A percentile compares a stretch with the other conserved stretches of the same genome.
Evolutionary conservation across 208 protist genomes (phyloP).

Genomic region (Crithidia bombi): DNA sequence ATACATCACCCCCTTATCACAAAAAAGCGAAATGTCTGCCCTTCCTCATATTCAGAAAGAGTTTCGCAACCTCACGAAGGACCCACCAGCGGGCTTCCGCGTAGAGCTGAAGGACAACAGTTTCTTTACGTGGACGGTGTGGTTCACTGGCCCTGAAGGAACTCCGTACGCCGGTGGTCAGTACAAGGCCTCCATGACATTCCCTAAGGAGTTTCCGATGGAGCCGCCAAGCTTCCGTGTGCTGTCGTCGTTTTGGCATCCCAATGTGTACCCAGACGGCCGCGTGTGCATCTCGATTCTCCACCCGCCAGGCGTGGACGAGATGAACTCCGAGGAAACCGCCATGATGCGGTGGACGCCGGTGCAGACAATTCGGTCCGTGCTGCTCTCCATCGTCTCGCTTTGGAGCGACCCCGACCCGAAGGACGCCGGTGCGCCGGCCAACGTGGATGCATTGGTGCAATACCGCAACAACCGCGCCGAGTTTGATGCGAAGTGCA

Average conservation of each 20-base stretch:
- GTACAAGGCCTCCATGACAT: slow-evolving; percentile 92
- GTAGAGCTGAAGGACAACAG: slow-evolving; percentile 87
- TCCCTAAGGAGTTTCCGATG: slow-evolving; percentile 97
- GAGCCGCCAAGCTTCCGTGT: slow-evolving; percentile 95
- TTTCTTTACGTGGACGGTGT: slow-evolving; percentile 93
- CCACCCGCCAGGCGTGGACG: slow-evolving; percentile 97
- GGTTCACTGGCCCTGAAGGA: slow-evolving; percentile 86
- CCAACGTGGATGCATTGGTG: slow-evolving; percentile 95
- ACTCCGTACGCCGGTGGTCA: slow-evolving; percentile 90
- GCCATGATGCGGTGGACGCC: slow-evolving; percentile 97
- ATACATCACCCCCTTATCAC: too few relatives aligned
- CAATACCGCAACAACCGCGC: slow-evolving; percentile 81
- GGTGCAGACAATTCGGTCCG: slow-evolving; percentile 94
- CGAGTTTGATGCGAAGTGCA: slow-evolving; percentile 66
- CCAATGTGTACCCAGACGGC: slow-evolving; percentile 97
- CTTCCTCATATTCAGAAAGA: slow-evolving; percentile 91
- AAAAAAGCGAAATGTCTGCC: slow-evolving; percentile 42
- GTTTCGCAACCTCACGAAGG: slow-evolving; percentile 85
- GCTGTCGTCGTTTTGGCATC: slow-evolving; percentile 97
- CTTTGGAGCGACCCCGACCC: slow-evolving; percentile 95
- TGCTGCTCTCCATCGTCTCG: slow-evolving; percentile 95
- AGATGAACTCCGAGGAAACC: slow-evolving; percentile 87
- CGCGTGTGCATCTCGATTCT: slow-evolving; percentile 99
- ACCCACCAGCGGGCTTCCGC: slow-evolving; percentile 92
- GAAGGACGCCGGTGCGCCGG: slow-evolving; percentile 91